Conservation (phyloP, 2,329 filamentous ascomycete genomes). For the Aureobasidium lini region DNA sequence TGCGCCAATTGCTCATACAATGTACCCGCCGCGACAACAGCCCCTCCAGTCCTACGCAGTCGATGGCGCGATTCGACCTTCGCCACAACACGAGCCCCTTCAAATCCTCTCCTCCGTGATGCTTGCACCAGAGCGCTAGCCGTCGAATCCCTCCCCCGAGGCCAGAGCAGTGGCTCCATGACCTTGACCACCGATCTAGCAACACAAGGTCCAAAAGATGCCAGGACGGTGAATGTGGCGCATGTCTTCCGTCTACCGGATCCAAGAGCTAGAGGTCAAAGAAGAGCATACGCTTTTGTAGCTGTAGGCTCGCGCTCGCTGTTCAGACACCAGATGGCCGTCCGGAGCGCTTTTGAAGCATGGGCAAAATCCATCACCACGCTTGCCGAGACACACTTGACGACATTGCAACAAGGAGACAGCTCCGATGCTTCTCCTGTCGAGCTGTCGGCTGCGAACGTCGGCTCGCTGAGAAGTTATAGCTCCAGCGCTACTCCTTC, state of each 20-base stretch:
- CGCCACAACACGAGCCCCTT: not conserved
- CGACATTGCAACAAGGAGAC: not conserved
- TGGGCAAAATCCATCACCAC: constrained; percentile 1
- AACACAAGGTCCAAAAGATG: not conserved
- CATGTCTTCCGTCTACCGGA: constrained; percentile 12
- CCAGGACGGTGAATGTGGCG: constrained; percentile 3
- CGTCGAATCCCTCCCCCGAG: constrained; percentile 8
- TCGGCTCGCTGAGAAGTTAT: not conserved
- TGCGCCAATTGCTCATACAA: constrained; percentile 15
- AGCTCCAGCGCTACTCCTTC: constrained; percentile 8
- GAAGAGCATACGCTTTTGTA: constrained; percentile 12
- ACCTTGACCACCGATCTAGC: constrained; percentile 8
- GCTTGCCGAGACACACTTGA: not conserved
- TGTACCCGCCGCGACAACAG: constrained; percentile 11
- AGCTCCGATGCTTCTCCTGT: not conserved
- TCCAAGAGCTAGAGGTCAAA: constrained; percentile 10
- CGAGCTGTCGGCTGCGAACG: not conserved
- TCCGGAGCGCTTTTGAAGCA: constrained; percentile 7
- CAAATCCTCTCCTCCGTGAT: constrained; percentile 10
- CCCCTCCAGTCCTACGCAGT: constrained; percentile 10
- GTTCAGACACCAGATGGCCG: constrained; percentile 3
- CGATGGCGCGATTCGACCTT: not conserved
- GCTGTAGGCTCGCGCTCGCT: not conserved
- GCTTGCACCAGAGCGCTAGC: constrained; percentile 7
- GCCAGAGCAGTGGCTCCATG: not conserved